Evolutionary conservation across 768 basidiomycete species (phyloP).

Genomic region (Russula olivacea): DNA sequence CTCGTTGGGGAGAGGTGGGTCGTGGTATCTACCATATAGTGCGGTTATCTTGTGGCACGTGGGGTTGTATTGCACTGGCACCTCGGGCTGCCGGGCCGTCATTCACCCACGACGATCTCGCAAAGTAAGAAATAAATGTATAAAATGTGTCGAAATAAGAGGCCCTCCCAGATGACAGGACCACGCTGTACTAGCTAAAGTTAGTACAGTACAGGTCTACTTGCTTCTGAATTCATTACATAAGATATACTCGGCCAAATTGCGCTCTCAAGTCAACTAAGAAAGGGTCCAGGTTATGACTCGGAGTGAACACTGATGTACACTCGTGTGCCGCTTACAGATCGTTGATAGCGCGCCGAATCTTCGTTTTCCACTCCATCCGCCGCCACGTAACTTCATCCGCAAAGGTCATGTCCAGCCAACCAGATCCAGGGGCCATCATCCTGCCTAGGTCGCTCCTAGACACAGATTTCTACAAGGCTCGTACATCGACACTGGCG

Average conservation of each 20-base stretch:
- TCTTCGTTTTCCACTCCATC: neutral
- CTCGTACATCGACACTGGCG: neutral
- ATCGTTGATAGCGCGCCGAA: neutral
- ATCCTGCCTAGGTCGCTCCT: slow-evolving; percentile 52
- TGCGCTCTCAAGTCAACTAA: no score
- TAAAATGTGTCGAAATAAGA: no score
- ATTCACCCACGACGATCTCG: no score
- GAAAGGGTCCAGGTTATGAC: no score
- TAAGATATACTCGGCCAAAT: no score
- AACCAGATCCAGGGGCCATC: slow-evolving; percentile 11
- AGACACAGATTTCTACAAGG: slow-evolving; percentile 93
- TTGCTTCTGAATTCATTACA: no score
- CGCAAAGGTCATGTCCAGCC: neutral
- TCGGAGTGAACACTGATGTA: neutral
- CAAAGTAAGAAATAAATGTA: no score
- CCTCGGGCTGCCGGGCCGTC: neutral
- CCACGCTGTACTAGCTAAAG: no score
- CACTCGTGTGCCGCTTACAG: neutral
- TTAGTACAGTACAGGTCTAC: no score
- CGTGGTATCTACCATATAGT: neutral
- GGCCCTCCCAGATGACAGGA: no score
- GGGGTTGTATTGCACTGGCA: no score
- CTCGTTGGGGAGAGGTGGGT: neutral
- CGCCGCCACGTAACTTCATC: neutral
- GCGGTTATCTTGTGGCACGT: no score